These are phyloP conservation scores for Scheffersomyces amazonensis DNA, from an alignment of 805 yeast species.

Conservation along the genomic window DNA sequence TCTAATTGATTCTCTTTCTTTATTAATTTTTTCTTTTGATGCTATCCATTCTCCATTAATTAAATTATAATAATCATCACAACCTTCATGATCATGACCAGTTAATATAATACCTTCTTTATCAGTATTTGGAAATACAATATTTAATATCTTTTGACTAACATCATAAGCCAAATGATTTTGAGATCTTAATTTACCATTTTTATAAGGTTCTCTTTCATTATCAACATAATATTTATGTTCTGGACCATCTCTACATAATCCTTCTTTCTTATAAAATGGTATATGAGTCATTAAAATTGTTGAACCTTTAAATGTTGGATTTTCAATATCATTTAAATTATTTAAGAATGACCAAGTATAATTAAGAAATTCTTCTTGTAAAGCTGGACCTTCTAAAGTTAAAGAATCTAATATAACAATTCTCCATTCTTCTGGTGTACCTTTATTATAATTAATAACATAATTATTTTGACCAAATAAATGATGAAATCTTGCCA, in stretches of 20 bases:
- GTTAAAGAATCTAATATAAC: constrained; percentile 84
- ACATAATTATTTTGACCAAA: constrained; percentile 88
- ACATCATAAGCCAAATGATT: constrained; percentile 75
- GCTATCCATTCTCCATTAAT: constrained; percentile 57
- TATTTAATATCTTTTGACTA: constrained; percentile 63
- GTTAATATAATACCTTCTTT: constrained; percentile 80
- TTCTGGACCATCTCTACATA: constrained; percentile 85
- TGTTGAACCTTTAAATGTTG: constrained; percentile 68
- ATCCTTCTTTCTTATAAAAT: constrained; percentile 73
- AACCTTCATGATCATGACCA: constrained; percentile 97
- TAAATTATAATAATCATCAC: constrained; percentile 63
- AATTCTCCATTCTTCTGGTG: constrained; percentile 76
- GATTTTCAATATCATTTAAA: constrained; percentile 46
- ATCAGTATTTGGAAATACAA: constrained; percentile 60
- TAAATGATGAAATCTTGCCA: constrained; percentile 67
- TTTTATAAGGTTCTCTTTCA: constrained; percentile 62
- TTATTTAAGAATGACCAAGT: constrained; percentile 74
- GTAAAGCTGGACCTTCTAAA: constrained; percentile 87
- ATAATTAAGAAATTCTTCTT: constrained; percentile 61
- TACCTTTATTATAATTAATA: constrained; percentile 62
- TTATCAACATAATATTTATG: constrained; percentile 46
- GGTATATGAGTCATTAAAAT: constrained; percentile 88
- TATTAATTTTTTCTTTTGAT: constrained; percentile 30
- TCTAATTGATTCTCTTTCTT: constrained; percentile 40
- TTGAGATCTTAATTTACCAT: constrained; percentile 73